Evolutionary conservation across 345 rosid species (phyloP).

Genomic region (Aquilaria yunnanensis): DNA sequence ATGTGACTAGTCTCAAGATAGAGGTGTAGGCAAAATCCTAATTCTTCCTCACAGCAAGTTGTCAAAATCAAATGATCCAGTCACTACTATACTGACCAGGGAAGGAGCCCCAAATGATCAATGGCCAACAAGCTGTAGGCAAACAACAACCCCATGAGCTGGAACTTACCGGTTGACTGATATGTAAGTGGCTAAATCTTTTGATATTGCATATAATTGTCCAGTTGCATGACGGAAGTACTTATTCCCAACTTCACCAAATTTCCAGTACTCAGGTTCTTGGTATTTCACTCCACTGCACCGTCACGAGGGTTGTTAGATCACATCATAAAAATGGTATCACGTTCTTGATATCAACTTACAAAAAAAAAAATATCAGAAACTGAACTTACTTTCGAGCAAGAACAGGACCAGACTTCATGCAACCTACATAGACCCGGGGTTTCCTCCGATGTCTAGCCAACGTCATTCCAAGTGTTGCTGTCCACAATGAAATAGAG

Average conservation of each 20-base stretch:
- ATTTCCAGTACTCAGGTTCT: slow-evolving; percentile 92
- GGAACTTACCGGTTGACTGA: slow-evolving; percentile 57
- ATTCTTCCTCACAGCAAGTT: too few relatives aligned
- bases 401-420: slow-evolving; percentile 96
- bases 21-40: too few relatives aligned
- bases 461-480: slow-evolving; percentile 52
- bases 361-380: background rate
- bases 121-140: background rate
- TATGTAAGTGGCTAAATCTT: slow-evolving; percentile 75
- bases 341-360: background rate
- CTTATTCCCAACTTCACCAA: slow-evolving; percentile 65
- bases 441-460: slow-evolving; percentile 43
- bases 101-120: too few relatives aligned
- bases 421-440: slow-evolving; percentile 79
- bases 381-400: slow-evolving; percentile 50
- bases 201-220: slow-evolving; percentile 82
- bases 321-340: background rate
- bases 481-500: slow-evolving; percentile 25
- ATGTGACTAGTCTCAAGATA: too few relatives aligned
- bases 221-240: slow-evolving; percentile 93
- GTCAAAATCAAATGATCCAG: too few relatives aligned
- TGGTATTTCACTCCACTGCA: slow-evolving; percentile 78
- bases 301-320: slow-evolving; percentile 2
- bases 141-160: background rate
- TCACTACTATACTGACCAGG: too few relatives aligned